These are phyloP conservation scores for Myriosclerotinia duriaeana DNA, from an alignment of 2,329 filamentous ascomycete genomes.

Conservation along the genomic window DNA sequence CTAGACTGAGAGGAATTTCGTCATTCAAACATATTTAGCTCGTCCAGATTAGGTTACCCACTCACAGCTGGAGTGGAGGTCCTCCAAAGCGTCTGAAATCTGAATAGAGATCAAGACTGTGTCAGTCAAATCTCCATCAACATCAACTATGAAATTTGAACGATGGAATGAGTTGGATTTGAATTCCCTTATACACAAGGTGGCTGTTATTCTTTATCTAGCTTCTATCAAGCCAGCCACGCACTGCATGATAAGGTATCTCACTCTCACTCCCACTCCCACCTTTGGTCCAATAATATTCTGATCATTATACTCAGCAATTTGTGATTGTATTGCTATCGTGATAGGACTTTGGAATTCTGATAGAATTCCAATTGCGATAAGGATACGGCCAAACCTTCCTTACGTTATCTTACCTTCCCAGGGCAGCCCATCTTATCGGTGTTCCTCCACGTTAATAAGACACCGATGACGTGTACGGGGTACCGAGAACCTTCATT, in stretches of 20 bases:
- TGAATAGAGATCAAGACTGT: too few relatives aligned
- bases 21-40: too few relatives aligned
- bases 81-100: too few relatives aligned
- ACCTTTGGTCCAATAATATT: not conserved
- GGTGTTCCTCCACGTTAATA: not conserved
- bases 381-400: not conserved
- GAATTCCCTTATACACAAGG: not conserved
- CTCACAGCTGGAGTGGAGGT: too few relatives aligned
- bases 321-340: not conserved
- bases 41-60: too few relatives aligned
- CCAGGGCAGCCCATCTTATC: not conserved
- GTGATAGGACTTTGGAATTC: not conserved
- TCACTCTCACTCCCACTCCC: not conserved
- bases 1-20: too few relatives aligned
- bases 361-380: not conserved
- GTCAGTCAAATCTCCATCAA: not conserved
- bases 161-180: too few relatives aligned
- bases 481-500: not conserved
- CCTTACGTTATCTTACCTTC: not conserved
- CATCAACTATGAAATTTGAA: conserved; percentile 3
- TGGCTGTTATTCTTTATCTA: conserved; percentile 11
- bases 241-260: not conserved
- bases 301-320: not conserved
- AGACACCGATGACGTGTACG: not conserved
- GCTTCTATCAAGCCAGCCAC: not conserved